Evolutionary conservation across 441 rosid genomes (phyloP).

Genomic region (Adansonia rubrostipa): DNA sequence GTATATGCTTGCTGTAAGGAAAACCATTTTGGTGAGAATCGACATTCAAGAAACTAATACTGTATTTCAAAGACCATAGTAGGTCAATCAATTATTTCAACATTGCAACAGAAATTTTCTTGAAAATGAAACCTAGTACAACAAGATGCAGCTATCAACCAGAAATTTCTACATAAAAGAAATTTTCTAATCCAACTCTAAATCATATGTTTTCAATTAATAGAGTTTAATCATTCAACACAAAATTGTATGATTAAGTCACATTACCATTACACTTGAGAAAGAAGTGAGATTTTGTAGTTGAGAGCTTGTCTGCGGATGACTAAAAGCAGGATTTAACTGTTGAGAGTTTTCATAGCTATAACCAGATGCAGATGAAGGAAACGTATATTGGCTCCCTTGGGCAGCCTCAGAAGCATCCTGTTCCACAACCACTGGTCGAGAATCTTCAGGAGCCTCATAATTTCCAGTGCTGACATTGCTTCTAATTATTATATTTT

Average conservation of each 20-base stretch:
- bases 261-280: constrained; percentile 79
- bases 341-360: constrained; percentile 68
- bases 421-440: constrained; percentile 66
- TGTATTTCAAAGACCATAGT: background rate
- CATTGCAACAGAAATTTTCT: background rate
- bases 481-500: constrained; percentile 51
- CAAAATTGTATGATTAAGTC: background rate
- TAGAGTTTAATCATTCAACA: background rate
- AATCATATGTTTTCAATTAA: background rate
- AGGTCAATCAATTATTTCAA: background rate
- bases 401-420: constrained; percentile 60
- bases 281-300: constrained; percentile 73
- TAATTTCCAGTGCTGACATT: constrained; percentile 56
- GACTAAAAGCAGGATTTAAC: constrained; percentile 61
- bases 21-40: constrained; percentile 6
- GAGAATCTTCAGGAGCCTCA: constrained; percentile 67
- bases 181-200: constrained; percentile 4
- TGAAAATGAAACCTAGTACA: background rate
- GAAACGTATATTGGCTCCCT: constrained; percentile 68
- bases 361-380: constrained; percentile 70
- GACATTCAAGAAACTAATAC: constrained; percentile 25
- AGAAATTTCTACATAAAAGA: background rate
- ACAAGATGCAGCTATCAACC: background rate
- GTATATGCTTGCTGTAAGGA: constrained; percentile 66
- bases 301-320: constrained; percentile 67